Evolutionary conservation across 805 yeast species (phyloP), one percentile per base, ranked within the genome.

Genomic region (Teunomyces lycoperdinae): DNA sequence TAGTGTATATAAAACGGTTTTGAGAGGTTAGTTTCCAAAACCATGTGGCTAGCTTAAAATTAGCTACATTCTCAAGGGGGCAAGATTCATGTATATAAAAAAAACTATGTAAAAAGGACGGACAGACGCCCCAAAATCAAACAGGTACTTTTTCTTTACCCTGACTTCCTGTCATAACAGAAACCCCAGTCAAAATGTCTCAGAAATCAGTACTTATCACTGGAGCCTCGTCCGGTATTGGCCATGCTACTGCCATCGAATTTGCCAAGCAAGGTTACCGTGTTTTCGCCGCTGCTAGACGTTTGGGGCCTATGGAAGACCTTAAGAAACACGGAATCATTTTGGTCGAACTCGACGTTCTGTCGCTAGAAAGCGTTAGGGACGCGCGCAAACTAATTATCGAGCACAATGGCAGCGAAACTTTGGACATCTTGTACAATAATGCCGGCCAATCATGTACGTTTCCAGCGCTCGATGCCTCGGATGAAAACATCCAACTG

Each of bases 401-500:
- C 0, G 53, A 57, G 2, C 70, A 76, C 34, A 70, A 76, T 8
- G 79, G 75, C 32, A 78, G 77, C 1, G 46, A 43, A 4, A 71
- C 73, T 43, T 61, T 85, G 47, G 89, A 86, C 56, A 55, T 84
- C 8, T 63, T 87, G 45, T 85, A 74, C 67, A 87, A 87, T 63
- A 87, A 87, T 62, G 95, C 95, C 1, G 91, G 91, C 13, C 84
- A 79, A 55, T 76, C 89, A 16, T 87, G 91, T 57, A 79, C 87
- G 0, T 73, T 81, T 45, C 88, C 94, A 0, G 88, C 87, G 0
- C 52, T 78, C 42, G 94, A 86, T 63, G 85, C 82, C 2, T 66
- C 76, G 3, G 83, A 85, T 59, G 83, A 74, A 9, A 73, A 65
- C 30, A 55, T 81, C 27, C 67, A 64, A 31, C 75, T 75, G 52